Evolutionary conservation across 2,329 filamentous ascomycete species (phyloP), one percentile per base, ranked within the genome.

Genomic region (Aureobasidium vineae): DNA sequence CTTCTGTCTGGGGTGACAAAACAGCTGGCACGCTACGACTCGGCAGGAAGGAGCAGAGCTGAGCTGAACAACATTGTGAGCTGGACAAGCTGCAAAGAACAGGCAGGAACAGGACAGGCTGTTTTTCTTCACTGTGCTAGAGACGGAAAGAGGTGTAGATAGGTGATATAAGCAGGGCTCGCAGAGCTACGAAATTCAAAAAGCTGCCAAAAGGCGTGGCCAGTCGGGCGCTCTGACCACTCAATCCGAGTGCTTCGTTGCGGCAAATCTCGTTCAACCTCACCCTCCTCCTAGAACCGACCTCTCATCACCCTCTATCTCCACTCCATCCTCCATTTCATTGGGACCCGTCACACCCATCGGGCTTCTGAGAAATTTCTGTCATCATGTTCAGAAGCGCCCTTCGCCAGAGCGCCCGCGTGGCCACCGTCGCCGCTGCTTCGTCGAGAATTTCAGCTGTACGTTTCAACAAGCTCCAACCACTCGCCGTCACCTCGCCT

Each of bases 381-480:
- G 54, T 66, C 80, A 86, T 81, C 84, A 97, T 98, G 94, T 96
- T 97, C 88, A 92, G 94, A 85, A 96, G 91, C 89, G 93, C 94
- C 86, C 87, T 98, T 84, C 89, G 93, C 86, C 92, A 96, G 87
- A 96, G 92, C 82, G 90, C 90, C 85, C 92, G 93, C 86, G 90
- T 91, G 83, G 91, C 94, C 84, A 90, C 91, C 85, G 92, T 91
- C 84, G 88, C 96, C 85, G 91, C 92, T 89, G 90, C 91, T 79
- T 86, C 90, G 78, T 88, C 91, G 86, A 91, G 92, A 87, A 88
- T 96, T 84, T 89, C 89, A 82, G 90, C 89, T 84, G 95, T 98
- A 93, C 90, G 94, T 96, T 71, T 69, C 66, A 67, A 69, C 65
- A 69, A 70, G 70, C 67, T 67, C 66, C 67, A 68, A 80, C 78